These are phyloP conservation scores for Apiotrichum porosum DNA, from an alignment of 1,284 basidiomycete species.

Conservation along the genomic window DNA sequence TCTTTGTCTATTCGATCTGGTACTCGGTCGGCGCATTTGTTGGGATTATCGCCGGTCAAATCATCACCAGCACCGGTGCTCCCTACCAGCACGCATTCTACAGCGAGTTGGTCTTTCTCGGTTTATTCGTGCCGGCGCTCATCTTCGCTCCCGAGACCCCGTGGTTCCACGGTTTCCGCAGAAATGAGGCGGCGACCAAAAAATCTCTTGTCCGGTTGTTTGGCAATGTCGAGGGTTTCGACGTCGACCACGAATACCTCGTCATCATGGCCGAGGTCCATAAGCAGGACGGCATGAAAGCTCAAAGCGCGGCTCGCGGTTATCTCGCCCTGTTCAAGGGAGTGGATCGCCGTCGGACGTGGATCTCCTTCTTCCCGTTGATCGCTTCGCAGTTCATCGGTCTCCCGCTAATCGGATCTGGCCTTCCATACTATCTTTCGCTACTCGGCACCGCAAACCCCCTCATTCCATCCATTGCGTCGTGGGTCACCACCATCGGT, in stretches of 20 bases:
- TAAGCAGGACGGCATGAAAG: too few species aligned
- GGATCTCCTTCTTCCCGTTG: too few species aligned
- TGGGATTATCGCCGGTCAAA: conserved; percentile 14
- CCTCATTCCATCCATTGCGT: conserved; percentile 21
- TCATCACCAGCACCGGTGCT: conserved; percentile 7
- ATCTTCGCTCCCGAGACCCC: conserved; percentile 24
- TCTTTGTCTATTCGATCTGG: background rate
- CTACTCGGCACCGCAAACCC: conserved; percentile 23
- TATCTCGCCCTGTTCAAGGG: too few species aligned
- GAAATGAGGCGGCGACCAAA: conserved; percentile 21
- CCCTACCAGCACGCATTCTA: conserved; percentile 12
- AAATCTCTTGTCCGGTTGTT: conserved; percentile 17
- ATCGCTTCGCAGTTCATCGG: too few species aligned
- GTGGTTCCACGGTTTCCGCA: conserved; percentile 19
- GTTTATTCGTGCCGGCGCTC: conserved; percentile 16
- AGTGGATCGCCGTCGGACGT: too few species aligned
- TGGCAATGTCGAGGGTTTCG: conserved; percentile 16
- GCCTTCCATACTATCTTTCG: conserved; percentile 22
- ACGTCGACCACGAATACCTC: conserved; percentile 26
- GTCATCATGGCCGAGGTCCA: conserved; percentile 7
- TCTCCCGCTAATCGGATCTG: too few species aligned
- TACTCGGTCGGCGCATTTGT: conserved; percentile 15
- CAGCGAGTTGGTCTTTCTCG: conserved; percentile 17
- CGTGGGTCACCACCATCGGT: conserved; percentile 1
- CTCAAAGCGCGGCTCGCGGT: too few species aligned